These are phyloP conservation scores for Kwoniella europaea DNA, from an alignment of 768 basidiomycete species.

Conservation along the genomic window DNA sequence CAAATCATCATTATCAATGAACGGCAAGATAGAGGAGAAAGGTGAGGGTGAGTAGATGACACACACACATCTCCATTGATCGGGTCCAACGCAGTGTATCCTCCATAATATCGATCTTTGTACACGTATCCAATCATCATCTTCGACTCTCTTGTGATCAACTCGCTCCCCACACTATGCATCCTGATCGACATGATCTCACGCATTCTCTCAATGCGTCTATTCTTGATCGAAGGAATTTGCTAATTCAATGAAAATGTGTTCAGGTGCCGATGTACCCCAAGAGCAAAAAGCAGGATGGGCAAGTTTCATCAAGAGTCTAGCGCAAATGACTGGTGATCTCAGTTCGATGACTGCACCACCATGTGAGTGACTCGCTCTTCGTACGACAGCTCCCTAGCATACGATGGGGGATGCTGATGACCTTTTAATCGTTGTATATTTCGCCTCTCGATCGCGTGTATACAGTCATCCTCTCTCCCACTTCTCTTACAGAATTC, in stretches of 20 bases:
- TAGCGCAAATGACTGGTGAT: slow-evolving; percentile 86
- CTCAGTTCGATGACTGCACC: slow-evolving; percentile 66
- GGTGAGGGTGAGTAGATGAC: slow-evolving; percentile 16
- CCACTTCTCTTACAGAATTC: slow-evolving; percentile 87
- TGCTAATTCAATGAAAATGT: background rate
- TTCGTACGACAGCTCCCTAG: background rate
- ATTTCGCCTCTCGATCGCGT: background rate
- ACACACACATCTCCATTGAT: background rate
- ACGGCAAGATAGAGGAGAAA: slow-evolving; percentile 9
- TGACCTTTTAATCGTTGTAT: background rate
- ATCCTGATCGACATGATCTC: background rate
- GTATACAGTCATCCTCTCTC: slow-evolving; percentile 75
- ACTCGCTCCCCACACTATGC: background rate
- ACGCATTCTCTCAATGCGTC: background rate
- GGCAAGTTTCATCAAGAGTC: slow-evolving; percentile 84
- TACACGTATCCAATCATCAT: background rate
- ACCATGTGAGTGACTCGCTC: slow-evolving; percentile 47
- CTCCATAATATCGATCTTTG: background rate
- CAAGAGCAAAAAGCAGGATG: slow-evolving; percentile 82
- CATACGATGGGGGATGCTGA: background rate
- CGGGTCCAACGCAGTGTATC: background rate
- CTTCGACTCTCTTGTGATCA: background rate
- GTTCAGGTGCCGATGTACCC: slow-evolving; percentile 67
- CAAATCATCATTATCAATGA: slow-evolving; percentile 6
- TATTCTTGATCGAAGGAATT: background rate